Evolutionary conservation across 1,284 basidiomycete species (phyloP), one percentile per base, ranked within the genome.

Genomic region (Lentinula novae-zelandiae): DNA sequence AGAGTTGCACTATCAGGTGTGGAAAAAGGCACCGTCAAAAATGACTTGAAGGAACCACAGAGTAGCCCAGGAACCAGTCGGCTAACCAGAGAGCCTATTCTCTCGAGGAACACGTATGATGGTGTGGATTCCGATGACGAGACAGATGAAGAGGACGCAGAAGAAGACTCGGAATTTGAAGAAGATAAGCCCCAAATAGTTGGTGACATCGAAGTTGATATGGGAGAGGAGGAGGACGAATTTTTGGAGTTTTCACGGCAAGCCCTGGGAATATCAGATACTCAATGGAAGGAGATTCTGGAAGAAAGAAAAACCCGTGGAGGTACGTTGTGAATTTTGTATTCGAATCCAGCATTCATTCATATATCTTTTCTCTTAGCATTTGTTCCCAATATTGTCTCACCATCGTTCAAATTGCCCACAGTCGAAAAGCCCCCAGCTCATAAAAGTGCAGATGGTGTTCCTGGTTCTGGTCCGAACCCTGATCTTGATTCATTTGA

Each of bases 181-280:
- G 90, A 93, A 65, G 92, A 93, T 42, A 76, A 77, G 20, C 90
- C 92, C 0, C 87, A 90, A 67, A 79, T 93, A 1, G 86, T 91
- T 1, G 92, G 90, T 20, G 91, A 93, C 33, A 74, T 92, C 15
- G 92, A 95, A 67, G 82, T 94, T 49, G 89, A 95, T 65, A 95
- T 97, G 88, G 84, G 82, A 17, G 87, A 91, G 66, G 95, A 98
- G 73, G 83, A 93, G 72, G 92, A 91, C 64, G 95, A 96, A 65
- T 98, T 97, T 66, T 76, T 98, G 50, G 90, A 93, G 72, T 98
- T 98, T 73, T 91, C 95, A 10, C 84, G 93, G 53, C 90, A 96
- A 68, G 86, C 91, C 6, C 76, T 98, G 46, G 95, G 95, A 0
- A 90, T 98, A 66, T 84, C 82, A 53, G 88, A 94, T 64, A 84